Percentiles rank a stretch among this genome's conserved stretches.
These are phyloP conservation scores for Didymella arachidicola DNA, from an alignment of 2,329 filamentous ascomycete genomes.

Conservation along the genomic window DNA sequence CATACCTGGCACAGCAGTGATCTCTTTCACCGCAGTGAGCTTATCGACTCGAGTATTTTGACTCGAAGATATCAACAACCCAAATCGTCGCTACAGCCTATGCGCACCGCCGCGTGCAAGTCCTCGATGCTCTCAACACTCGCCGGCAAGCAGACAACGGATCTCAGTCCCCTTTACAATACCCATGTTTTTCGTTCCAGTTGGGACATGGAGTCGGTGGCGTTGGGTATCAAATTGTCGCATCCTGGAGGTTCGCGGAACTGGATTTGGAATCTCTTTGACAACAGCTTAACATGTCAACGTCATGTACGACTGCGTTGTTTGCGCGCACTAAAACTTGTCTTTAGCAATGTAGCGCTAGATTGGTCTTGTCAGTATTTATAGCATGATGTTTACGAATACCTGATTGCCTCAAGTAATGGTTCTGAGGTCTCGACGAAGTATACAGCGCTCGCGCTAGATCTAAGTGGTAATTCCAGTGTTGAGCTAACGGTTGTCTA, in stretches of 20 bases:
- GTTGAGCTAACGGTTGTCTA: background rate
- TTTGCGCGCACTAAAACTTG: background rate
- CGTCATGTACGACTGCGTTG: conserved; percentile 2
- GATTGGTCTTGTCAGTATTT: background rate
- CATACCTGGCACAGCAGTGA: background rate
- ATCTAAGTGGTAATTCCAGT: conserved; percentile 1
- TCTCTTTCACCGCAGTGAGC: background rate
- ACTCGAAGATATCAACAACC: background rate
- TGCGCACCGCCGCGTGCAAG: background rate
- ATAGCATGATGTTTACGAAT: background rate
- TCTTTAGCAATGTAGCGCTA: background rate
- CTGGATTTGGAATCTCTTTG: conserved; percentile 13
- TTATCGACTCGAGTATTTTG: background rate
- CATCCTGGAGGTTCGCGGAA: background rate
- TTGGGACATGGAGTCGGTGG: conserved; percentile 8
- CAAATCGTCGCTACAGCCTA: background rate
- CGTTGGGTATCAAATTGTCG: conserved; percentile 1
- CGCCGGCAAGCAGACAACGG: conserved; percentile 5
- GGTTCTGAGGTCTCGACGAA: background rate
- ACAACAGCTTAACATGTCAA: background rate
- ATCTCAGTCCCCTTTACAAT: background rate
- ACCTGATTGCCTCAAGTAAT: background rate
- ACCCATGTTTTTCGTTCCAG: conserved; percentile 3
- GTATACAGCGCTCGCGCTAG: background rate
- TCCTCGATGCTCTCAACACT: background rate